A percentile compares a stretch with the other conserved stretches of the same genome.
Conservation (phyloP, 768 basidiomycete species). For the Austroboletus eburneus region DNA sequence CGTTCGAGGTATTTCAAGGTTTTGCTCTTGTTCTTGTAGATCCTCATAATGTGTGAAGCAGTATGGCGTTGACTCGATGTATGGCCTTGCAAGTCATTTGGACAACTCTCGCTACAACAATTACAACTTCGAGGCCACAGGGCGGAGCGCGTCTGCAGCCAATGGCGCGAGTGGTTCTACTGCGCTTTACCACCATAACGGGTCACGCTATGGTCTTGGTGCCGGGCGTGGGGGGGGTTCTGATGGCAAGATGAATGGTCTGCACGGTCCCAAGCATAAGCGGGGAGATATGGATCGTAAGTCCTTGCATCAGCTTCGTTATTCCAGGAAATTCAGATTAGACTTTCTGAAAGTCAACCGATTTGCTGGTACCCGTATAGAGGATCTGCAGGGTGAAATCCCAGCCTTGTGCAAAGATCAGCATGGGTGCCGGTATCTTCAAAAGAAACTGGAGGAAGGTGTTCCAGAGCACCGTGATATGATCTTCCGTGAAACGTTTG, state of each 20-base stretch:
- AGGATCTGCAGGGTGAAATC: constrained; percentile 95
- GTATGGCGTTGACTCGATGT: constrained; percentile 56
- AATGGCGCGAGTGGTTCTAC: constrained; percentile 58
- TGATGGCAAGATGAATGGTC: constrained; percentile 84
- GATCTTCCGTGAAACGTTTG: constrained; percentile 98
- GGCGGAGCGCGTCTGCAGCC: constrained; percentile 32
- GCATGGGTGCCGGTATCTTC: constrained; percentile 96
- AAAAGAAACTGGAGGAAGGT: constrained; percentile 98
- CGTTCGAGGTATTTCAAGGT: constrained; percentile 48
- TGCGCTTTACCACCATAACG: constrained; percentile 75
- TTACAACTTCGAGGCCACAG: constrained; percentile 52
- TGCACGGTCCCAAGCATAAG: constrained; percentile 93
- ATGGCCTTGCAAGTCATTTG: constrained; percentile 43
- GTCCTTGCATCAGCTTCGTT: constrained; percentile 40
- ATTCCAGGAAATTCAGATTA: not conserved
- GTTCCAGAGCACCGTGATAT: constrained; percentile 95
- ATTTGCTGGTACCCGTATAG: constrained; percentile 91
- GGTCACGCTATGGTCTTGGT: constrained; percentile 70
- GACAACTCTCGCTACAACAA: constrained; percentile 52
- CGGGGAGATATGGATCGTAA: constrained; percentile 89
- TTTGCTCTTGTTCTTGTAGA: constrained; percentile 2
- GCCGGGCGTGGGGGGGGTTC: constrained; percentile 50
- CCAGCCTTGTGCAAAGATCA: constrained; percentile 95
- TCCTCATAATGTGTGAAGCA: constrained; percentile 32
- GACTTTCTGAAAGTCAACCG: constrained; percentile 73